phyloP scores from a whole-genome alignment of 1,139 yeast species.

The Schizosaccharomyces versatilis region DNA sequence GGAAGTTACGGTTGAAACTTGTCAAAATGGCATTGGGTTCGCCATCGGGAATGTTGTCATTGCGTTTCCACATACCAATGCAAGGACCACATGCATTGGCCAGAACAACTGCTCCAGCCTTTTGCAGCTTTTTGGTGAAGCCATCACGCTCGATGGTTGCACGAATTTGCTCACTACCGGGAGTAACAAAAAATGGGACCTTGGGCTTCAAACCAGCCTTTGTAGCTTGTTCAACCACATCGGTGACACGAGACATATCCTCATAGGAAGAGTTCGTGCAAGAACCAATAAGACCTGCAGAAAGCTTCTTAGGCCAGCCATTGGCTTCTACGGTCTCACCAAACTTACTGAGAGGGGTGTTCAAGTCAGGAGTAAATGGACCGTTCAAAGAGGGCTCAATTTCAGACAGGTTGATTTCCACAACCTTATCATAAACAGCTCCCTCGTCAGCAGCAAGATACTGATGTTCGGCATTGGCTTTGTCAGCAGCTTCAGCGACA shows the following conservation, averaged over 20 bases:
- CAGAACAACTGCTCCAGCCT: constrained; percentile 70
- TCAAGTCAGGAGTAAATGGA: constrained; percentile 84
- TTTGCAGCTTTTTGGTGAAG: constrained; percentile 50
- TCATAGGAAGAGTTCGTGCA: constrained; percentile 95
- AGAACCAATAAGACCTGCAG: constrained; percentile 89
- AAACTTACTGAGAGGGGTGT: constrained; percentile 61
- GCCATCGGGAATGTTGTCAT: constrained; percentile 38
- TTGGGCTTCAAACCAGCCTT: constrained; percentile 73
- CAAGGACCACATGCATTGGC: constrained; percentile 99
- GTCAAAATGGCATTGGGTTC: constrained; percentile 63
- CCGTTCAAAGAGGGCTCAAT: constrained; percentile 85
- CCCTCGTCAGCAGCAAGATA: constrained; percentile 61
- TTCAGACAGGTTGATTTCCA: constrained; percentile 52
- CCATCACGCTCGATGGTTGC: constrained; percentile 96
- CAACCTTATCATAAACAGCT: constrained; percentile 61
- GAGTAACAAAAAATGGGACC: constrained; percentile 81
- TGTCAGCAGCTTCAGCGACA: constrained; percentile 56
- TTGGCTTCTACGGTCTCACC: constrained; percentile 40
- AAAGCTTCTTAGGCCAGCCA: constrained; percentile 59
- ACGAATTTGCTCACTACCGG: constrained; percentile 96
- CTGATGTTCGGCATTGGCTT: constrained; percentile 35
- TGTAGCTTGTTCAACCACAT: constrained; percentile 67
- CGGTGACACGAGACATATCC: constrained; percentile 89
- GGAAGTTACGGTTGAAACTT: constrained; percentile 86
- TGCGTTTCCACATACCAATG: constrained; percentile 96